Conservation (phyloP, 1,284 basidiomycete species). For the Porogramme epimiltina region DNA sequence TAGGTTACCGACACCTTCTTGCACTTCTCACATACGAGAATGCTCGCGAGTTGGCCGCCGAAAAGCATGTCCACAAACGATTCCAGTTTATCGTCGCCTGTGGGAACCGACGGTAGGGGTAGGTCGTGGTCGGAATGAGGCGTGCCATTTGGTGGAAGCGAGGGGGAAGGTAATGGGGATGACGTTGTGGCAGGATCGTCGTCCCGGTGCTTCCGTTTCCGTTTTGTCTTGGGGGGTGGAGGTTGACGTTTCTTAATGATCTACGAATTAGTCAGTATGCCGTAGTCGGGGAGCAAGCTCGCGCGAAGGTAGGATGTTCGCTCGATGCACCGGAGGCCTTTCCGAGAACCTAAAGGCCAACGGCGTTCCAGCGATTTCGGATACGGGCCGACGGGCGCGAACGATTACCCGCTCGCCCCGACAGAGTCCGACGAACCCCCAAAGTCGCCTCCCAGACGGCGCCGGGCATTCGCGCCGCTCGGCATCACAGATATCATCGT, state of each 20-base stretch:
- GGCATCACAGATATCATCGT: not conserved
- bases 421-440: too few species aligned
- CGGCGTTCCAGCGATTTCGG: too few species aligned
- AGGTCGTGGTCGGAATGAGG: not conserved
- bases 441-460: too few species aligned
- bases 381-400: too few species aligned
- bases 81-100: constrained; percentile 51
- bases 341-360: too few species aligned
- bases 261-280: constrained; percentile 39
- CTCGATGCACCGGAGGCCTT: too few species aligned
- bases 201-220: constrained; percentile 31
- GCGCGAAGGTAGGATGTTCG: too few species aligned
- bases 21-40: constrained; percentile 93
- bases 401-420: too few species aligned
- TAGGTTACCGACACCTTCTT: constrained; percentile 90
- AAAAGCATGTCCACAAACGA: constrained; percentile 91
- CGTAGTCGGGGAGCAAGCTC: too few species aligned
- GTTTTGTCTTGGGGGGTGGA: constrained; percentile 39
- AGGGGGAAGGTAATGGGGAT: constrained; percentile 6
- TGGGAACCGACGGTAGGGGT: constrained; percentile 5
- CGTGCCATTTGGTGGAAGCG: constrained; percentile 3
- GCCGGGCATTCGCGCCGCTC: not conserved
- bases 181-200: constrained; percentile 9
- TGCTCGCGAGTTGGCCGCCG: constrained; percentile 83
- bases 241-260: constrained; percentile 78